Percentiles rank a stretch among this genome's conserved stretches.
Conservation (phyloP, 345 rosid genomes). For the Jatropha curcas region DNA sequence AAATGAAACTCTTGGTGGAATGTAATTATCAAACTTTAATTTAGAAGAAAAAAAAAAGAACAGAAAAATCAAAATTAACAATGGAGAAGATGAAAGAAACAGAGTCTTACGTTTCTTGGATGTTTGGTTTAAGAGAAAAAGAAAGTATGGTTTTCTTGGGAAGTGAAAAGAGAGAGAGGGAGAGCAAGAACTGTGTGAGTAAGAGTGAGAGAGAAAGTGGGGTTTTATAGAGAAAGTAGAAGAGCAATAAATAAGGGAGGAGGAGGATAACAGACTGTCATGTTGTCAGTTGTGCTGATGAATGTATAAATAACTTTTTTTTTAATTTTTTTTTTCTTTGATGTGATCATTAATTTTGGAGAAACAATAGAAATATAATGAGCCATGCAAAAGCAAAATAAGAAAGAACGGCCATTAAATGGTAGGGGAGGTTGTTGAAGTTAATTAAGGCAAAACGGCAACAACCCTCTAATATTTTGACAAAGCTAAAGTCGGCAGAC, state of each 20-base stretch:
- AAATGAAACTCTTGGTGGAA: background rate
- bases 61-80: background rate
- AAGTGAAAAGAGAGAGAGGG: background rate
- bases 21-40: too few relatives aligned
- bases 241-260: background rate
- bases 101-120: too few relatives aligned
- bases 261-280: background rate
- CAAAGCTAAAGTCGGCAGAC: too few relatives aligned
- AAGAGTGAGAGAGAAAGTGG: background rate
- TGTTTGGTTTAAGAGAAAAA: conserved; percentile 6
- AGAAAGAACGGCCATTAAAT: conserved; percentile 20
- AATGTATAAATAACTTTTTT: too few relatives aligned
- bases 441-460: background rate
- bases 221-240: background rate
- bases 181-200: too few relatives aligned
- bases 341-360: background rate
- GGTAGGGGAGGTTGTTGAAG: conserved; percentile 8
- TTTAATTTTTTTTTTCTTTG: too few relatives aligned
- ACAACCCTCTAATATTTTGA: background rate
- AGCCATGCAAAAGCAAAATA: background rate
- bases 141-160: background rate
- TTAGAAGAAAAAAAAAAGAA: background rate
- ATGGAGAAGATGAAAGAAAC: conserved; percentile 6
- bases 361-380: background rate
- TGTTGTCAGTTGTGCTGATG: background rate